Conservation (phyloP, 2,329 filamentous ascomycete species). For the Chrysosphaeria jannelii region DNA sequence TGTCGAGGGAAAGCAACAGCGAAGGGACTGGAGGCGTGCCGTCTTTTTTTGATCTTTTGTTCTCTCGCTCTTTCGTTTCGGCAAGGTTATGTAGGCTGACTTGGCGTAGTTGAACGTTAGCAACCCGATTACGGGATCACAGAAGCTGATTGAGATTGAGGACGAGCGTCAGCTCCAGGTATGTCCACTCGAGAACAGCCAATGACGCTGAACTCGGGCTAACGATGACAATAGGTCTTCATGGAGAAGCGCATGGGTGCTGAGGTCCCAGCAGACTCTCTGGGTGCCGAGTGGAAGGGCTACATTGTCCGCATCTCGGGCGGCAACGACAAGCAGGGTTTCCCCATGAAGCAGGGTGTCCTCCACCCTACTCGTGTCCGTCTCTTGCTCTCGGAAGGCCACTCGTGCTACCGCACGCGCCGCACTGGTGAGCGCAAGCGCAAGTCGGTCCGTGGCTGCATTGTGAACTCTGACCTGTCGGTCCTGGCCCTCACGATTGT, state of each 20-base stretch:
- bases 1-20: no score
- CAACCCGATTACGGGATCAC: conserved; percentile 97
- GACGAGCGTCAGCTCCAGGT: conserved; percentile 98
- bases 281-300: conserved; percentile 99
- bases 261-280: conserved; percentile 75
- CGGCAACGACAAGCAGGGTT: conserved; percentile 99
- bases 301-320: conserved; percentile 99
- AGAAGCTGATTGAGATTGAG: conserved; percentile 97
- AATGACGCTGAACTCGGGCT: no score
- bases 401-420: conserved; percentile 98
- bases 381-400: conserved; percentile 80
- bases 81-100: conserved; percentile 9
- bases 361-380: conserved; percentile 97
- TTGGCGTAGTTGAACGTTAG: conserved; percentile 26
- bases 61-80: background rate
- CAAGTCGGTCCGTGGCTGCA: conserved; percentile 97
- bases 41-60: no score
- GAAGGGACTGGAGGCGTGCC: no score
- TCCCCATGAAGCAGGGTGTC: conserved; percentile 99
- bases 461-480: conserved; percentile 82
- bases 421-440: conserved; percentile 97
- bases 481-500: conserved; percentile 85
- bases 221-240: no score
- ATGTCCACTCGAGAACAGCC: no score
- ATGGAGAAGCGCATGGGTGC: conserved; percentile 34